Evolutionary conservation across 805 yeast species (phyloP), one percentile per base, ranked within the genome.

Genomic region (Saccharomycopsis fermentans): DNA sequence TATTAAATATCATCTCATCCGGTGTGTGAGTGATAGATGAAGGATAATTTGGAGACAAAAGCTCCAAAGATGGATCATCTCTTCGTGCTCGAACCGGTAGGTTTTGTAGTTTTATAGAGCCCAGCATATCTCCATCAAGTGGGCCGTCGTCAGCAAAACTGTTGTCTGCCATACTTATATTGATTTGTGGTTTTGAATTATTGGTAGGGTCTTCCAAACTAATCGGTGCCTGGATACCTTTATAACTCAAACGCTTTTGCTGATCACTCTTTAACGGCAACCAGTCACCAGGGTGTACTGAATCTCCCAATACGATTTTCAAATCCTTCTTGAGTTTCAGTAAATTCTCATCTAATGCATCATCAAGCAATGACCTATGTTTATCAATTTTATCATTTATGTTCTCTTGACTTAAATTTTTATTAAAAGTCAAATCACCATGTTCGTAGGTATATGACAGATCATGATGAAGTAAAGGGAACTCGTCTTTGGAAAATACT

Each of bases 31-130:
- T 36, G 16, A 37, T 36, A 2, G 29, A 43, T 3, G 48, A 27
- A n/a, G 35, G 32, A 55, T 55, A 55, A 29, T 48, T 24, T 6
- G 63, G 63, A 1, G 60, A 57, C 9, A 61, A 54, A n/a, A 56
- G 39, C 24, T 59, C 60, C 14, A 56, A 11, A 16, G 57, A 50
- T 14, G 62, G 63, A 52, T 61, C 62, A 26, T 58, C 47, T 24
- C 40, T 58, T 9, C 55, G 24, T 2, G 54, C 34, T 16, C 14
- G 39, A 6, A 60, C 26, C 4, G 63, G 63, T 5, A 60, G 43
- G 55, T 58, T 58, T 16, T 53, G 57, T 19, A 60, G 19, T 51
- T 60, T 60, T 24, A 60, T 58, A 19, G 59, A 61, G 2, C 56
- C 54, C 17, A 27, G 47, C 26, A 53, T 37, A n/a, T 55, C 56